These are phyloP conservation scores for Salix purpurea DNA, from an alignment of 345 rosid genomes.

Conservation along the genomic window DNA sequence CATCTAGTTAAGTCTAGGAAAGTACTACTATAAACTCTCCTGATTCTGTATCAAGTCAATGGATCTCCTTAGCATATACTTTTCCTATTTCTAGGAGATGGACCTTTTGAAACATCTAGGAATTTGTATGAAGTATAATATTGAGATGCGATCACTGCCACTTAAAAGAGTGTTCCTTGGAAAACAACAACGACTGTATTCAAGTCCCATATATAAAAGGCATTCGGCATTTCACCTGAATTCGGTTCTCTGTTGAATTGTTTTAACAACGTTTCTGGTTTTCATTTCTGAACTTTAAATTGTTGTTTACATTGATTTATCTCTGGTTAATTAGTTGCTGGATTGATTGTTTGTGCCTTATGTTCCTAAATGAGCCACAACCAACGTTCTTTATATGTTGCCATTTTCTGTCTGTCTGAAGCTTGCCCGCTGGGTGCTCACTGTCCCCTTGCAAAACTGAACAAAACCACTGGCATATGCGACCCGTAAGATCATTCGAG, in stretches of 20 bases:
- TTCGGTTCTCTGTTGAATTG: background rate
- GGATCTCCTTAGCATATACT: background rate
- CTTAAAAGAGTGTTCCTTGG: background rate
- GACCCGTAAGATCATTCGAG: conserved; percentile 78
- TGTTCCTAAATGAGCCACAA: background rate
- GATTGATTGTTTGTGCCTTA: background rate
- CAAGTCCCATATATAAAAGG: background rate
- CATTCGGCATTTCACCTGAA: background rate
- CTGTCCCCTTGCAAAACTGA: conserved; percentile 72
- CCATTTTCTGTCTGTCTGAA: conserved; percentile 30
- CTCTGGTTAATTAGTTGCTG: background rate
- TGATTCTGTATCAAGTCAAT: background rate
- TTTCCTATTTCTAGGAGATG: background rate
- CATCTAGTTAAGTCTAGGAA: background rate
- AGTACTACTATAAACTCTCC: background rate
- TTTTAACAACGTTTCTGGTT: background rate
- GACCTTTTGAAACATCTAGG: background rate
- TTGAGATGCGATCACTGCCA: background rate
- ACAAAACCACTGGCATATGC: conserved; percentile 72
- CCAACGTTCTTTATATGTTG: background rate
- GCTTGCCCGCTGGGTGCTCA: conserved; percentile 95
- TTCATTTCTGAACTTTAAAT: background rate
- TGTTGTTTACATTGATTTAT: background rate
- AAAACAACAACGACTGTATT: background rate
- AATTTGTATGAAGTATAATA: background rate